phyloP scores from a whole-genome alignment of 192 early-diverging fungal species.

The Coemansia sp. region DNA sequence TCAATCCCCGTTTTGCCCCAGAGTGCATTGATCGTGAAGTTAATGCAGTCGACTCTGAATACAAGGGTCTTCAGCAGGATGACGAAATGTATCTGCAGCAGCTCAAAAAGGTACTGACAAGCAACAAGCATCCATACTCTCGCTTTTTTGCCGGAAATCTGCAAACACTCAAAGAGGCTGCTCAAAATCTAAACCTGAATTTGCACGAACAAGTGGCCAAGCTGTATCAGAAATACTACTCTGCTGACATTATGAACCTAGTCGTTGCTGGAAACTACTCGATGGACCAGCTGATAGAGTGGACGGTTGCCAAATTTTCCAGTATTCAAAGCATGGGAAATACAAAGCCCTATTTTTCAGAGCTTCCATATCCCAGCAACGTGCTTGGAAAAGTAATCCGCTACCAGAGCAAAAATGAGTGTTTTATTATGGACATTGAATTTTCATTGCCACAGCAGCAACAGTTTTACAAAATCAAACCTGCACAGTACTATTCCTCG shows the following conservation, averaged over 20 bases:
- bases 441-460: conserved; percentile 79
- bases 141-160: conserved; percentile 86
- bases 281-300: conserved; percentile 65
- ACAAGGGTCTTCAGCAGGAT: conserved; percentile 77
- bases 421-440: conserved; percentile 63
- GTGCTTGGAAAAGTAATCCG: conserved; percentile 69
- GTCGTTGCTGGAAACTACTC: conserved; percentile 82
- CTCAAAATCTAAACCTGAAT: not conserved
- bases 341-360: conserved; percentile 60
- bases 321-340: conserved; percentile 49
- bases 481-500: conserved; percentile 69
- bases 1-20: conserved; percentile 75
- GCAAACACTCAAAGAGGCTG: conserved; percentile 65
- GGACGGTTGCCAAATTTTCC: conserved; percentile 79
- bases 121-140: conserved; percentile 72
- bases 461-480: conserved; percentile 52
- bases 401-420: conserved; percentile 73
- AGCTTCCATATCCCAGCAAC: conserved; percentile 64
- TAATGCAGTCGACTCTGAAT: conserved; percentile 89
- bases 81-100: conserved; percentile 46
- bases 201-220: conserved; percentile 75
- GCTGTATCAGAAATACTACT: conserved; percentile 84
- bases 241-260: conserved; percentile 90
- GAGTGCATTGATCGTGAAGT: conserved; percentile 83
- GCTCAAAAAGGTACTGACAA: conserved; percentile 8